Evolutionary conservation across 257 asterid genomes (phyloP).

Genomic region (Fraxinus excelsior): DNA sequence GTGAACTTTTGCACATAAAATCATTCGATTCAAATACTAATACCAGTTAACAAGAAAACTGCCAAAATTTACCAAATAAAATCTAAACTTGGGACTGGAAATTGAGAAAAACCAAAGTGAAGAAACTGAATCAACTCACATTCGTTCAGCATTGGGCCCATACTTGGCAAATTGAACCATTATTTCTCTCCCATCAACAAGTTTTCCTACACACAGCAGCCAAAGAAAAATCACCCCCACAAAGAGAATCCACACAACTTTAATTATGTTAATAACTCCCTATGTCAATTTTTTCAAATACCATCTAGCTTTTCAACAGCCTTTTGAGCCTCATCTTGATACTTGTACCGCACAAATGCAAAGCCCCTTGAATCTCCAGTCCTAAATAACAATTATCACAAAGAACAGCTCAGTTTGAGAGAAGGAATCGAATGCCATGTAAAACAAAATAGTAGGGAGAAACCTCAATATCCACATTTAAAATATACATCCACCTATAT

Average conservation of each 20-base stretch:
- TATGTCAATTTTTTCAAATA: slow-evolving; percentile 21
- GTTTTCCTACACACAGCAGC: slow-evolving; percentile 53
- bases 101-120: neutral
- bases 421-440: neutral
- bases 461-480: neutral
- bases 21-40: neutral
- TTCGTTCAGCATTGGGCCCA: slow-evolving; percentile 94
- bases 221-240: neutral
- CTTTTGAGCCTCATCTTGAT: slow-evolving; percentile 92
- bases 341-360: slow-evolving; percentile 93
- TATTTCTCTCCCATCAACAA: slow-evolving; percentile 96
- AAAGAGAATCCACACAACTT: neutral
- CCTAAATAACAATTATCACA: slow-evolving; percentile 36
- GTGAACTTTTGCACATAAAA: neutral
- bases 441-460: neutral
- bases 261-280: neutral
- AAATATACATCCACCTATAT: no score
- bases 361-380: slow-evolving; percentile 99
- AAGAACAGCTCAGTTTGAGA: slow-evolving; percentile 1
- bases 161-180: slow-evolving; percentile 98
- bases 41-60: neutral
- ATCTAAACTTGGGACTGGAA: neutral
- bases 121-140: slow-evolving; percentile 46
- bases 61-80: neutral
- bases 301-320: slow-evolving; percentile 98